Conservation (phyloP, 2,329 filamentous ascomycete species). For the Drechslerella dactyloides region DNA sequence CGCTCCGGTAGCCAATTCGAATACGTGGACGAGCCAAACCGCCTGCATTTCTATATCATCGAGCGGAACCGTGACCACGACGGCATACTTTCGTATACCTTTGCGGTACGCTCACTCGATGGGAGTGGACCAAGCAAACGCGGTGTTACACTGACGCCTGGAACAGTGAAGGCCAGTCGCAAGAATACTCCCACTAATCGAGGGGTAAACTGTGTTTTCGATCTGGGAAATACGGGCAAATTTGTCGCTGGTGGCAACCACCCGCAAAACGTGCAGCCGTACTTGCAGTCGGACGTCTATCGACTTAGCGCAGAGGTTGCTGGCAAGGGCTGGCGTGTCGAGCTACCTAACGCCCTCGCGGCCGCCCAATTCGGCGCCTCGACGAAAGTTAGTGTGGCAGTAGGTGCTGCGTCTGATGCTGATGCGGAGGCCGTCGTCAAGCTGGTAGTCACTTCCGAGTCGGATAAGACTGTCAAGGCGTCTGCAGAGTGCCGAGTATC, state of each 20-base stretch:
- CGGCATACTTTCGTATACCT: constrained; percentile 62
- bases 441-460: constrained; percentile 62
- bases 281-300: constrained; percentile 62
- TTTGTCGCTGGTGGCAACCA: constrained; percentile 55
- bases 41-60: constrained; percentile 63
- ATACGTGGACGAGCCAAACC: constrained; percentile 61
- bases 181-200: constrained; percentile 55
- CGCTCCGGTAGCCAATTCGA: constrained; percentile 63
- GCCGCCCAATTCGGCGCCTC: constrained; percentile 59
- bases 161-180: constrained; percentile 55
- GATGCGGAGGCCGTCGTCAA: constrained; percentile 59
- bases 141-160: constrained; percentile 59
- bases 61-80: constrained; percentile 59
- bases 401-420: constrained; percentile 57
- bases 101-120: constrained; percentile 61
- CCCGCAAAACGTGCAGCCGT: constrained; percentile 58
- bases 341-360: constrained; percentile 59
- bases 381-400: constrained; percentile 60
- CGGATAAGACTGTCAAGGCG: constrained; percentile 56
- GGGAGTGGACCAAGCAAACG: constrained; percentile 57
- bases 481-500: constrained; percentile 57
- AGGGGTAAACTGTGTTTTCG: constrained; percentile 61
- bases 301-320: constrained; percentile 60
- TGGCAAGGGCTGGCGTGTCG: constrained; percentile 61
- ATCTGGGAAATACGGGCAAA: constrained; percentile 61